Percentiles rank a stretch among this genome's conserved stretches.
These are phyloP conservation scores for Phytophthora lateralis DNA, from an alignment of 352 stramenopile species.

Conservation along the genomic window DNA sequence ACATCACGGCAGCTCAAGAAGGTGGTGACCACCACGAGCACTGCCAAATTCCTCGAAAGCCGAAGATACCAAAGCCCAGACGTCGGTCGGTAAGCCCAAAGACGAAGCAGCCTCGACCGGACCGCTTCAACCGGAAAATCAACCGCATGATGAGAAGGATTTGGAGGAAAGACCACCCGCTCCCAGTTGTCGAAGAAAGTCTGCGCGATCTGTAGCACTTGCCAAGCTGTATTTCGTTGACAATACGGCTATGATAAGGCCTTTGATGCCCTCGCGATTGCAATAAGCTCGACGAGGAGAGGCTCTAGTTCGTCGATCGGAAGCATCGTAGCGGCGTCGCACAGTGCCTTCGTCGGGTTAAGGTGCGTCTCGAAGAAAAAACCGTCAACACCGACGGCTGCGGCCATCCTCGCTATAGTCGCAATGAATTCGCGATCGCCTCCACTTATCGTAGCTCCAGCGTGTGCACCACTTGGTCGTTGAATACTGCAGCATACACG, in stretches of 20 bases:
- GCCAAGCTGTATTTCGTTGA: slow-evolving; percentile 12
- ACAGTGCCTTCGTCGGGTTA: slow-evolving; percentile 62
- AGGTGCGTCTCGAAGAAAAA: slow-evolving; percentile 92
- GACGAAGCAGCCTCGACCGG: slow-evolving; percentile 53
- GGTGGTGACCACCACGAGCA: slow-evolving; percentile 22
- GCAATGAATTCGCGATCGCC: slow-evolving; percentile 85
- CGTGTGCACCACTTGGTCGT: slow-evolving; percentile 52
- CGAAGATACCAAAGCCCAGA: slow-evolving; percentile 68
- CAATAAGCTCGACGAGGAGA: slow-evolving; percentile 76
- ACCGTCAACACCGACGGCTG: slow-evolving; percentile 84
- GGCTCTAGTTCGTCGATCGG: slow-evolving; percentile 68
- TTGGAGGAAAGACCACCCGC: slow-evolving; percentile 64
- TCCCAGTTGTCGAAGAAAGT: slow-evolving; percentile 80
- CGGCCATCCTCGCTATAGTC: slow-evolving; percentile 85
- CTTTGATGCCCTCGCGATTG: slow-evolving; percentile 61
- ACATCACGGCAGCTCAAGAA: slow-evolving; percentile 41
- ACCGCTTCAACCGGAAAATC: slow-evolving; percentile 82
- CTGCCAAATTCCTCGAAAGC: slow-evolving; percentile 53
- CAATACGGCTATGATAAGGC: slow-evolving; percentile 32
- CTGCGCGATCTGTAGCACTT: slow-evolving; percentile 55
- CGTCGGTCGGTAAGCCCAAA: slow-evolving; percentile 46
- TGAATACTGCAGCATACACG: slow-evolving; percentile 54
- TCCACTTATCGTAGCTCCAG: slow-evolving; percentile 54
- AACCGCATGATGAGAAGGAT: slow-evolving; percentile 81
- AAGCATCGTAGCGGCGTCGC: slow-evolving; percentile 77